Base-by-base conservation (phyloP, 768 basidiomycete genomes). In the Calocybe indica region DNA sequence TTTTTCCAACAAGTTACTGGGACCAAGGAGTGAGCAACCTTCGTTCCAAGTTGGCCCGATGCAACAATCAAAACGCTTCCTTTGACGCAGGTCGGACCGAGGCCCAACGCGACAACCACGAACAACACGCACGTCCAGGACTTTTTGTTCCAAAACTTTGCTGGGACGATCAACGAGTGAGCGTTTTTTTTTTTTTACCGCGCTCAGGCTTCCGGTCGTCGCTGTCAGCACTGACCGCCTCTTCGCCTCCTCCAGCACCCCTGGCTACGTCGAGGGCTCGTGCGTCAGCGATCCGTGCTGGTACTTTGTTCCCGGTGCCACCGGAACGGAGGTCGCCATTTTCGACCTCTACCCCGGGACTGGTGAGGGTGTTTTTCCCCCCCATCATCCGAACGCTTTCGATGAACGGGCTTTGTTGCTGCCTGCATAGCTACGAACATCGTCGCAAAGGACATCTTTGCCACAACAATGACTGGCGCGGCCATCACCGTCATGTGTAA, bases 281-380 rank as follows among this genome's bases (percentile, higher is more conserved):
- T 83, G 82, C 52, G 62, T 83, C 14, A 67, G 60, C 15, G 76
- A 83, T 55, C 81, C 79, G 5, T 82, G 79, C 63, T 83, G 80
- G 79, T 79, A 82, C 57, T 63, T 56, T 40, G 78, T 82, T 0
- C 50, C 66, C 2, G 71, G 71, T 14, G 78, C 79, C 7, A 80
- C 79, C 1, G 78, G 80, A 29, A 78, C 74, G 52, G 80, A 83
- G 60, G 76, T 77, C 15, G 66, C 66, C 5, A 81, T 83, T 40
- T 70, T 82, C 34, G 81, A 82, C 55, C 59, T 83, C 15, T 78
- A 79, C 50, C 73, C 75, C 2, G 65, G 66, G n/a, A 82, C 80
- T 6, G 72, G 78, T 78, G 44, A 29, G 71, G 22, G 22, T 4
- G 22, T 22, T 41, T 31, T 28, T n/a, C 12, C 22, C 38, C 6